phyloP scores from a whole-genome alignment of 768 basidiomycete species.

The Tylopilus subfusipes region DNA sequence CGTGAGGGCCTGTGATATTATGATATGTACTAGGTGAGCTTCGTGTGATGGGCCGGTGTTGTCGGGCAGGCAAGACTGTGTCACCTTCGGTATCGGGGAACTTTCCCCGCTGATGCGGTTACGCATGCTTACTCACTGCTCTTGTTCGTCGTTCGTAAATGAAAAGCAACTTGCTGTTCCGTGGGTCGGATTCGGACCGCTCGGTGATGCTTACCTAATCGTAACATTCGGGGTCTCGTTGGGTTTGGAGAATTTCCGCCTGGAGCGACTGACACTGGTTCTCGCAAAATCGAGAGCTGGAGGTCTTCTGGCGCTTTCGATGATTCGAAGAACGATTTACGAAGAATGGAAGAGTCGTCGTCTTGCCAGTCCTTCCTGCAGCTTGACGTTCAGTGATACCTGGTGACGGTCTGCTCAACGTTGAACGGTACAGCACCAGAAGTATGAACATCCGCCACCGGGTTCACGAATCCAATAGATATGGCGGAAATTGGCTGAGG shows the following conservation, averaged over 20 bases:
- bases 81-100: not conserved
- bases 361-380: slow-evolving; percentile 3
- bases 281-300: slow-evolving; percentile 18
- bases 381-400: not conserved
- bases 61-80: not conserved
- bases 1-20: not conserved
- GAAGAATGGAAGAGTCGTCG: slow-evolving; percentile 20
- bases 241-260: slow-evolving; percentile 4
- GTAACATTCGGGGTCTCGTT: not conserved
- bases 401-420: slow-evolving; percentile 2
- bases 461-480: not conserved
- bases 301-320: slow-evolving; percentile 5
- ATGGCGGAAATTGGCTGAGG: not conserved
- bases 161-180: not conserved
- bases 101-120: not conserved
- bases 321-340: slow-evolving; percentile 19
- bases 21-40: not conserved
- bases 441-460: slow-evolving; percentile 23
- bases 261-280: slow-evolving; percentile 8
- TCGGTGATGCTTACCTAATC: slow-evolving; percentile 13
- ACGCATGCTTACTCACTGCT: not conserved
- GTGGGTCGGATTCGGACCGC: not conserved
- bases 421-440: not conserved
- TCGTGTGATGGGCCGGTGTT: slow-evolving; percentile 1
- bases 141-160: not conserved